Evolutionary conservation across 768 basidiomycete species (phyloP).

Genomic region (Lactarius sanguifluus): DNA sequence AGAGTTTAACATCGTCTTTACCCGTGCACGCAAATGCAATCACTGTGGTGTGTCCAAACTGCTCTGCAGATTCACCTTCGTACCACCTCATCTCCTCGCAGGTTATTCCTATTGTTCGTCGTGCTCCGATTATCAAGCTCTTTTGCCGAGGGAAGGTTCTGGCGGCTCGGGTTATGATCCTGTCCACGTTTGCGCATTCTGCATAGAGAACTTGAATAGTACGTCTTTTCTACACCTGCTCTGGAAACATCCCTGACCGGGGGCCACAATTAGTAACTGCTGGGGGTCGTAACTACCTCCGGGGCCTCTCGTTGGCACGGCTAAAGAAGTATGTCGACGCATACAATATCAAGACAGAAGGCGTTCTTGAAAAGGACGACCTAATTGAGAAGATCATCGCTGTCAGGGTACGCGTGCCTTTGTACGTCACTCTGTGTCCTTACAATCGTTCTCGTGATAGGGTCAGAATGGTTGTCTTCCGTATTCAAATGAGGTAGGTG

Average conservation of each 20-base stretch:
- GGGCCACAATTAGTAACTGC: conserved; percentile 58
- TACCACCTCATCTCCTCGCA: conserved; percentile 34
- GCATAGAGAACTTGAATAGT: conserved; percentile 71
- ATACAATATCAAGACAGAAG: conserved; percentile 63
- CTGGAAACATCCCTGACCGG: conserved; percentile 12
- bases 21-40: conserved; percentile 63
- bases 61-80: conserved; percentile 6
- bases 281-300: conserved; percentile 56
- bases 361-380: conserved; percentile 76
- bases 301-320: conserved; percentile 54
- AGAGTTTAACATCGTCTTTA: conserved; percentile 68
- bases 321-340: conserved; percentile 68
- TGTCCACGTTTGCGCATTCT: conserved; percentile 68
- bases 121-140: conserved; percentile 74
- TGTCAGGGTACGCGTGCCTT: conserved; percentile 43
- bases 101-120: conserved; percentile 72
- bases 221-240: conserved; percentile 22
- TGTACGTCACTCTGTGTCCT: not conserved
- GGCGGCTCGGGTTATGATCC: conserved; percentile 61
- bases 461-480: conserved; percentile 61
- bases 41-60: conserved; percentile 61
- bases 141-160: conserved; percentile 62
- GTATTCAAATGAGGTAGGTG: conserved; percentile 53
- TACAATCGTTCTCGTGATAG: conserved; percentile 37
- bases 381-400: conserved; percentile 62